phyloP scores from a whole-genome alignment of 208 protist species.

The Entamoeba moshkovskii region DNA sequence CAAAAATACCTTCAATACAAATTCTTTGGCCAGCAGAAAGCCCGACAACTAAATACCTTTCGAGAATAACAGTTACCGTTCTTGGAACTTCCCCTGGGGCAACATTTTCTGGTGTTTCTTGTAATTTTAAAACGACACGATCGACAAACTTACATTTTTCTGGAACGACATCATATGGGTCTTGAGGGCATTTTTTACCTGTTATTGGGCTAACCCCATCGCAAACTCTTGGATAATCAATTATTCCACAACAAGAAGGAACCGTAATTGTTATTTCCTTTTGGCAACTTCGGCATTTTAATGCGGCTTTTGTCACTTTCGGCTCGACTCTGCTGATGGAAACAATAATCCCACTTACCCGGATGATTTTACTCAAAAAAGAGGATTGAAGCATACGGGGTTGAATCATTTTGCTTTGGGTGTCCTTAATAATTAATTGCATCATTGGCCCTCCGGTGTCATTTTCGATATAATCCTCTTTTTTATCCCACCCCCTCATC shows the following conservation, averaged over 20 bases:
- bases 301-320: not conserved
- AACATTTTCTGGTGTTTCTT: conserved; percentile 75
- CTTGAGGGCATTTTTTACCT: conserved; percentile 23
- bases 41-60: conserved; percentile 63
- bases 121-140: conserved; percentile 69
- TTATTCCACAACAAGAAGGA: not conserved
- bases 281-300: not conserved
- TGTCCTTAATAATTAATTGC: not conserved
- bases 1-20: conserved; percentile 45
- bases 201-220: not conserved
- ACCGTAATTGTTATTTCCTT: not conserved
- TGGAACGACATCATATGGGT: conserved; percentile 70
- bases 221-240: not conserved
- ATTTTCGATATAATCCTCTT: not conserved
- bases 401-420: not conserved
- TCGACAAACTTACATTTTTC: conserved; percentile 73
- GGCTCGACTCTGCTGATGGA: not conserved
- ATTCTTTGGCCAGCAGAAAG: conserved; percentile 48
- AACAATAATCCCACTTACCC: not conserved
- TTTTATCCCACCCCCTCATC: not conserved
- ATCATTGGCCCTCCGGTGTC: not conserved
- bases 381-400: not conserved
- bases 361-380: not conserved
- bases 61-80: conserved; percentile 60
- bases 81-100: conserved; percentile 71